Conservation (phyloP, 768 basidiomycete species). For the Lanmaoa pseudosensibilis region DNA sequence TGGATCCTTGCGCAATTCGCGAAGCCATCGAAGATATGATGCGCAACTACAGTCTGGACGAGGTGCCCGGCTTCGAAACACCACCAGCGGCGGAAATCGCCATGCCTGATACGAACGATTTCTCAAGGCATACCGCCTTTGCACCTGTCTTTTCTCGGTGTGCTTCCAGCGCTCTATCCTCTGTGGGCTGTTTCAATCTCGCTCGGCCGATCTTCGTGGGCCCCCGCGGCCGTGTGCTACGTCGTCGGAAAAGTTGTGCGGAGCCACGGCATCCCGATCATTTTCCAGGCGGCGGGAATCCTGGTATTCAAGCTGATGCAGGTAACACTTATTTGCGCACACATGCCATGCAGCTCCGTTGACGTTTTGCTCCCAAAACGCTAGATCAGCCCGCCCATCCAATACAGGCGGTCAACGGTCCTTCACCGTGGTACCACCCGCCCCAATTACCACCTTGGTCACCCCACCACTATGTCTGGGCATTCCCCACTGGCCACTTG, state of each 20-base stretch:
- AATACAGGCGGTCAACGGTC: not conserved
- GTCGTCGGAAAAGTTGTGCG: conserved; percentile 5
- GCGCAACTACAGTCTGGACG: conserved; percentile 22
- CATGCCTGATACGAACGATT: conserved; percentile 10
- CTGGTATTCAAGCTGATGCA: conserved; percentile 16
- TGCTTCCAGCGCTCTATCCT: not conserved
- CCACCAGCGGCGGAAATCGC: not conserved
- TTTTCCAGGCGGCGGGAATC: conserved; percentile 21
- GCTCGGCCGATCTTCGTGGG: conserved; percentile 17
- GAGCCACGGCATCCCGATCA: conserved; percentile 13
- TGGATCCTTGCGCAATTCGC: conserved; percentile 15
- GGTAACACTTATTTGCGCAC: conserved; percentile 14
- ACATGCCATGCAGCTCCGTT: not conserved
- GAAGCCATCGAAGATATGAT: conserved; percentile 26
- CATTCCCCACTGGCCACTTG: conserved; percentile 24
- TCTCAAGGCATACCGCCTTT: conserved; percentile 20
- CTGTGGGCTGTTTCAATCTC: not conserved
- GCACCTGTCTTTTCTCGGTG: conserved; percentile 20
- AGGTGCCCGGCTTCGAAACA: conserved; percentile 19
- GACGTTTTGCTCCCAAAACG: not conserved
- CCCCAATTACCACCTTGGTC: conserved; percentile 13
- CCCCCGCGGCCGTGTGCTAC: conserved; percentile 3
- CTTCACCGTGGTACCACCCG: conserved; percentile 1
- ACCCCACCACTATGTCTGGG: conserved; percentile 27
- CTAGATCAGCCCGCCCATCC: conserved; percentile 10